Percentiles rank a stretch among this genome's conserved stretches.
phyloP scores from a whole-genome alignment of 2,329 filamentous ascomycete species.

The Talaromyces marneffei region DNA sequence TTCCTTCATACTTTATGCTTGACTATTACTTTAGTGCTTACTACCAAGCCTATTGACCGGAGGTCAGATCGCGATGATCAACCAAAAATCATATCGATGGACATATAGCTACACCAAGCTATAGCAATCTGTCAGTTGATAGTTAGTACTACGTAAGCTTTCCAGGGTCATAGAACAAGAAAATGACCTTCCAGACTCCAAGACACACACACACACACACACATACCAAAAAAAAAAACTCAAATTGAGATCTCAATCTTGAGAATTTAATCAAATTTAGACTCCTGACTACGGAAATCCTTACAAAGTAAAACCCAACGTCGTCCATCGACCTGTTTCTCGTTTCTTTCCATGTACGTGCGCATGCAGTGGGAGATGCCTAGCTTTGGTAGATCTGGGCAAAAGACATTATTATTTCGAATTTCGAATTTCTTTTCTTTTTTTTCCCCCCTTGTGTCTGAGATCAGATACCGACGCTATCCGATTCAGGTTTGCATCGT shows the following conservation, averaged over 20 bases:
- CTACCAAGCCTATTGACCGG: background rate
- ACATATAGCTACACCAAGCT: background rate
- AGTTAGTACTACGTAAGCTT: background rate
- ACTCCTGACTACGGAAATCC: conserved; percentile 1
- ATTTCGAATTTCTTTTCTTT: background rate
- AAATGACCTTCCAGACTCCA: background rate
- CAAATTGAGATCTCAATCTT: background rate
- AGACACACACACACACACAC: too few species aligned
- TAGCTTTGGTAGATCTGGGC: background rate
- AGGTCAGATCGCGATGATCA: background rate
- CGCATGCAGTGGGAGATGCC: background rate
- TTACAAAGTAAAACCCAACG: background rate
- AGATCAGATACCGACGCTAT: background rate
- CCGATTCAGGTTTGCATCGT: background rate
- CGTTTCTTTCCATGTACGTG: background rate
- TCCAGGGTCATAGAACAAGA: background rate
- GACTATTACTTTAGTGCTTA: background rate
- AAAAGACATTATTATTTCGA: background rate
- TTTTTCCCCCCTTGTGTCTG: too few species aligned
- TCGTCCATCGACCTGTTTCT: background rate
- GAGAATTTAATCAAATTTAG: conserved; percentile 1
- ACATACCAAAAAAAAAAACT: too few species aligned
- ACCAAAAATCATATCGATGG: background rate
- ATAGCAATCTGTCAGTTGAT: background rate
- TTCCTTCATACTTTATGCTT: too few species aligned